Base-by-base conservation (phyloP, 306 rosid genomes). In the Psophocarpus tetragonolobus region DNA sequence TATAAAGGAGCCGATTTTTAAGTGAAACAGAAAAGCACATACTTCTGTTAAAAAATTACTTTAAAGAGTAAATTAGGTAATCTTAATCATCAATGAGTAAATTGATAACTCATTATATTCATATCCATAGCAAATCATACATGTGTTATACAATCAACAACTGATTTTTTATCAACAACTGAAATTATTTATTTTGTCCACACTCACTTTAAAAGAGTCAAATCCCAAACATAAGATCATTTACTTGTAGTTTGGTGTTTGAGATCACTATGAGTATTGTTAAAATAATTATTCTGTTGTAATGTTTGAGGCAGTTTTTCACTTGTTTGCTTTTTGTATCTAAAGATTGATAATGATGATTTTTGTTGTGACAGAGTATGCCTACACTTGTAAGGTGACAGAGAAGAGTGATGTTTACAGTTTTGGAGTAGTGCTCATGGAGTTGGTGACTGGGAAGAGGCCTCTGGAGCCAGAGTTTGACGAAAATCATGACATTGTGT, bases 391-490 rank as follows among this genome's bases (percentile, higher is more conserved):
- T 85, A 93, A 85, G 84, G 86, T 93, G 73, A 91, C 83, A n/a
- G 98, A 93, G 83, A 93, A 93, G 90, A 90, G 90, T 29, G 98
- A 93, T 42, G 98, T 93, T 15, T 91, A 93, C 71, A 93, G 98
- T 78, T 93, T 93, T 69, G 97, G 98, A 7, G 94, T 91, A 44
- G 97, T 93, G 10, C 76, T 93, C 62, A 88, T 91, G 98, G 98
- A 93, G 79, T 79, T 93, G 78, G 97, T 87, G 21, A 87, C 96
- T 0, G 92, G 96, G 41, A 93, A 86, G 88, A 87, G 61, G 75
- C 96, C 97, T 0, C 81, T 80, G 21, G 98, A 86, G 73, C 58
- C 87, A 3, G 92, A 85, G 75, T 93, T 90, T 50, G 98, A 96
- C 71, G 96, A 93, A 65, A 84, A 72, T 79, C 89, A 77, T 47